Evolutionary conservation across 2,329 filamentous ascomycete genomes (phyloP).

Genomic region (Capronia americana): DNA sequence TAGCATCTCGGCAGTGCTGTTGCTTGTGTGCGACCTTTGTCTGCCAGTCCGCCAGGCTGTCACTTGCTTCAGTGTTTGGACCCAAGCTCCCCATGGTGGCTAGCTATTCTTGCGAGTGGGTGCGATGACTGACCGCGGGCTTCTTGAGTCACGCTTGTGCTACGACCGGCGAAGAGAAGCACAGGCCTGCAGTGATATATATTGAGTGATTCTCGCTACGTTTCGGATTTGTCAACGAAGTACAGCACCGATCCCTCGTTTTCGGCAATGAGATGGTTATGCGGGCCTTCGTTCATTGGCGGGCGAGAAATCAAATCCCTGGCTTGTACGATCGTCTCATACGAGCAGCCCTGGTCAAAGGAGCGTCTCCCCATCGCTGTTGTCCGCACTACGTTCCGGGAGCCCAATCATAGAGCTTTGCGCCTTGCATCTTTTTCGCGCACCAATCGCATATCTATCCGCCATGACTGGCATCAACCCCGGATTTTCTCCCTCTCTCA

Average conservation of each 20-base stretch:
- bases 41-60: slow-evolving; percentile 25
- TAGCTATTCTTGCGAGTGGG: background rate
- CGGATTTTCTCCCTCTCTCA: background rate
- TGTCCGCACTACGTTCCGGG: slow-evolving; percentile 10
- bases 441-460: slow-evolving; percentile 1
- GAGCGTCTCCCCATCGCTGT: slow-evolving; percentile 4
- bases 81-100: slow-evolving; percentile 25
- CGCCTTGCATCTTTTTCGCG: slow-evolving; percentile 10
- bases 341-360: background rate
- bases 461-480: slow-evolving; percentile 1
- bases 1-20: slow-evolving; percentile 25
- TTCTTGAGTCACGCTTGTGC: background rate
- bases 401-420: slow-evolving; percentile 23
- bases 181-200: background rate
- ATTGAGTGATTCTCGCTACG: background rate
- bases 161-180: background rate
- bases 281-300: background rate
- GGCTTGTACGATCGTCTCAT: background rate
- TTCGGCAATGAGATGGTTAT: background rate
- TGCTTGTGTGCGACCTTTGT: slow-evolving; percentile 32
- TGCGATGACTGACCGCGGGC: background rate
- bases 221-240: background rate
- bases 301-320: background rate
- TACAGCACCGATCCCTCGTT: background rate
- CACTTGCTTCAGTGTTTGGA: slow-evolving; percentile 1